Evolutionary conservation across 345 rosid genomes (phyloP).

Genomic region (Eucalyptus urophylla): DNA sequence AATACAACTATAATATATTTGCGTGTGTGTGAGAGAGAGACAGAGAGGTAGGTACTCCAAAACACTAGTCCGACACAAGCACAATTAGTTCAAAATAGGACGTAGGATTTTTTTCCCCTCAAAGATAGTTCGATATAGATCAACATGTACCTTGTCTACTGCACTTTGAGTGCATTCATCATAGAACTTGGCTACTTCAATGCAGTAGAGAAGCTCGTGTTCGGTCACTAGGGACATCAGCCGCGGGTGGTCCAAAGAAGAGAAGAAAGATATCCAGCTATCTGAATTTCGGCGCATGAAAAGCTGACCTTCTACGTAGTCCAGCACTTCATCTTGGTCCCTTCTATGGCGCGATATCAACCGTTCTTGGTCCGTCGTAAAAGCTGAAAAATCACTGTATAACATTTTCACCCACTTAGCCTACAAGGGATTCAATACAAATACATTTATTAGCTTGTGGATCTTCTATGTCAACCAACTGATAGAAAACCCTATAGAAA

Average conservation of each 20-base stretch:
- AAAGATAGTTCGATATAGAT: not conserved
- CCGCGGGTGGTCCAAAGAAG: not conserved
- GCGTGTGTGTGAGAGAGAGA: not conserved
- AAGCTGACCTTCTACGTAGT: not conserved
- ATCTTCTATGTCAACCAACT: not conserved
- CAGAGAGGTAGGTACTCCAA: not conserved
- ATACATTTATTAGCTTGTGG: not conserved
- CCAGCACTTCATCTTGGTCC: not conserved
- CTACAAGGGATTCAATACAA: not conserved
- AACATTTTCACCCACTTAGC: constrained; percentile 1
- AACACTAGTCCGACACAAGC: not conserved
- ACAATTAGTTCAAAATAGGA: not conserved
- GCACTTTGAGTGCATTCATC: not conserved
- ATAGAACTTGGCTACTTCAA: constrained; percentile 2
- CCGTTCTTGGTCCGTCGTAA: not conserved
- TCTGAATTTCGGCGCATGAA: not conserved
- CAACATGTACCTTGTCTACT: not conserved
- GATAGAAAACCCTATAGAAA: not conserved
- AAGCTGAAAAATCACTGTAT: not conserved
- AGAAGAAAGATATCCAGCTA: not conserved
- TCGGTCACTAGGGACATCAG: not conserved
- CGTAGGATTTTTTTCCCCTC: not conserved
- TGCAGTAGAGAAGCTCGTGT: not conserved
- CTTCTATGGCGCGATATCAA: not conserved
- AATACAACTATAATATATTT: not conserved